These are phyloP conservation scores for Apium graveolens DNA, from an alignment of 129 eudicot genomes.

Conservation along the genomic window DNA sequence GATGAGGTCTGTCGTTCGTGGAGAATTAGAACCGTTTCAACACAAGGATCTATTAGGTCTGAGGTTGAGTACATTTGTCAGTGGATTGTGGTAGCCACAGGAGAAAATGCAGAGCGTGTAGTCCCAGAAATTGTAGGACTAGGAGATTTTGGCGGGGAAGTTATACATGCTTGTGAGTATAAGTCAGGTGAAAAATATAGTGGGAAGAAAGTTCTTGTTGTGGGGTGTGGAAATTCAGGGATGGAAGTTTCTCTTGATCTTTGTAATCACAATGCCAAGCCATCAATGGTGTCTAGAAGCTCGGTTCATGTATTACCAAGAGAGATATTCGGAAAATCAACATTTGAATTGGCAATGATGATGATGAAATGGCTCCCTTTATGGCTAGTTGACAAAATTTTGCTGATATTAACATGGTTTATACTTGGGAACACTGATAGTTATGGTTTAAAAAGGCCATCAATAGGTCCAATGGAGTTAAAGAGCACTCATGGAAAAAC, in stretches of 20 bases:
- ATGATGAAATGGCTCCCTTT: slow-evolving; percentile 35
- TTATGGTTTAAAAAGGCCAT: slow-evolving; percentile 32
- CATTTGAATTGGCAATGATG: slow-evolving; percentile 33
- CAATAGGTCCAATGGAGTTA: slow-evolving; percentile 24
- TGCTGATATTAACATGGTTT: slow-evolving; percentile 22
- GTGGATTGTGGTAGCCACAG: slow-evolving; percentile 75
- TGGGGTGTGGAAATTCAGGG: slow-evolving; percentile 84
- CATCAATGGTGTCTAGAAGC: slow-evolving; percentile 75
- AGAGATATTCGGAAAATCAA: slow-evolving; percentile 33
- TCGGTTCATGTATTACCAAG: slow-evolving; percentile 49
- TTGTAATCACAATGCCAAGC: slow-evolving; percentile 60
- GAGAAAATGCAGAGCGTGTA: slow-evolving; percentile 70
- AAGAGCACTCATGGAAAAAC: slow-evolving; percentile 28
- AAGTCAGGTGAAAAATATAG: slow-evolving; percentile 57
- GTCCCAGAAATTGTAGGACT: slow-evolving; percentile 65
- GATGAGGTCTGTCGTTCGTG: slow-evolving; percentile 53
- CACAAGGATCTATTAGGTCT: slow-evolving; percentile 16
- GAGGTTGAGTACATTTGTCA: slow-evolving; percentile 77
- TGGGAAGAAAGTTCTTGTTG: slow-evolving; percentile 65
- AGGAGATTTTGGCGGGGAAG: slow-evolving; percentile 50
- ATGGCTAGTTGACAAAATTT: slow-evolving; percentile 26
- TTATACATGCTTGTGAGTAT: slow-evolving; percentile 66
- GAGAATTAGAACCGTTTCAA: slow-evolving; percentile 50
- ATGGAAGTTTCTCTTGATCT: slow-evolving; percentile 95
- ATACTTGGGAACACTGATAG: slow-evolving; percentile 21